phyloP scores from a whole-genome alignment of 306 rosid species.

The Medicago ruthenica region DNA sequence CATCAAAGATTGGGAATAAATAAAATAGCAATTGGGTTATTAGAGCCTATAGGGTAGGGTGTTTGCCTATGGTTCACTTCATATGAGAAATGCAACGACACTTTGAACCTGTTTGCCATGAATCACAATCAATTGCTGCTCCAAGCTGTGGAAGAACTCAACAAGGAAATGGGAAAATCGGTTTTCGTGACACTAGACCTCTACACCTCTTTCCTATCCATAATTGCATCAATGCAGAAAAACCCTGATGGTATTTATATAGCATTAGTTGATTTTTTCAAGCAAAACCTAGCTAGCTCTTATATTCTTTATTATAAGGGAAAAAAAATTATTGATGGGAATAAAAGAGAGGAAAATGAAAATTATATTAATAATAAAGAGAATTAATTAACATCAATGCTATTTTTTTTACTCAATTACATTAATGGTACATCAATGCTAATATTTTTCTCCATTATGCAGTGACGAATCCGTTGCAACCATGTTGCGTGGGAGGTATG shows the following conservation, averaged over 20 bases:
- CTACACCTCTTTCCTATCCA: constrained; percentile 34
- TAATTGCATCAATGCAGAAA: constrained; percentile 36
- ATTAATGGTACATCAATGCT: no score
- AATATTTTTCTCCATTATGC: background rate
- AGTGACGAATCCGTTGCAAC: constrained; percentile 44
- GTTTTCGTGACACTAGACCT: constrained; percentile 51
- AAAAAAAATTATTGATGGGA: no score
- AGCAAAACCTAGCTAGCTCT: no score
- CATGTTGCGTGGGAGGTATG: constrained; percentile 31
- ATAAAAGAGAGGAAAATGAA: no score
- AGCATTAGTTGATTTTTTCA: no score
- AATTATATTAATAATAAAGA: no score
- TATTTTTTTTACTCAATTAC: no score
- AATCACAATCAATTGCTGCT: constrained; percentile 48
- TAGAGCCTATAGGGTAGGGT: constrained; percentile 64
- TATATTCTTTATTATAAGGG: no score
- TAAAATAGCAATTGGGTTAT: constrained; percentile 48
- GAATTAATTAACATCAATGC: no score
- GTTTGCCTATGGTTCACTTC: constrained; percentile 29
- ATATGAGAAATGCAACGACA: constrained; percentile 7
- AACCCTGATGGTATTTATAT: constrained; percentile 14
- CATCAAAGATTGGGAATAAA: constrained; percentile 32
- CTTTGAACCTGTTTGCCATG: constrained; percentile 34
- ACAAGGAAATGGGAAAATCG: constrained; percentile 16
- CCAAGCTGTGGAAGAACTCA: constrained; percentile 41